A percentile compares a stretch with the other conserved stretches of the same genome.
Evolutionary conservation across 768 basidiomycete species (phyloP).

Genomic region (Kwoniella dendrophila): DNA sequence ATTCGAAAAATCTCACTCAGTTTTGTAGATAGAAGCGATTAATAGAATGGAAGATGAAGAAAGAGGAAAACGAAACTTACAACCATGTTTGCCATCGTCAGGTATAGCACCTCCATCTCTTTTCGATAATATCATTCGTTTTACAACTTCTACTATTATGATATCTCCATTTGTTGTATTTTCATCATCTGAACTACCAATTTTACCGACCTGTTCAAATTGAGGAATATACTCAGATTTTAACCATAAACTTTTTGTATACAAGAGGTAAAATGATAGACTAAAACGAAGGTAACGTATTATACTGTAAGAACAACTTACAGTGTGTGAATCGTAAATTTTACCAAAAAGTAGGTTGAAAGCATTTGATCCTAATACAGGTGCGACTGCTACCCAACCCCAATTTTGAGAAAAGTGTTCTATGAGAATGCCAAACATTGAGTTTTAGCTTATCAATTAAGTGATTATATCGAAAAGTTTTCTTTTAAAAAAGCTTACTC

Average conservation of each 20-base stretch:
- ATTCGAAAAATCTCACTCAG: background rate
- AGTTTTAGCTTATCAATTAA: too few species aligned
- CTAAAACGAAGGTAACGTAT: background rate
- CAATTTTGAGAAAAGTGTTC: conserved; percentile 79
- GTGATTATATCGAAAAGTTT: too few species aligned
- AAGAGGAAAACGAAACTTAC: conserved; percentile 19
- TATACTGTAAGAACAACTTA: conserved; percentile 24
- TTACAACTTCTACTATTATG: background rate
- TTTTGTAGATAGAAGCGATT: background rate
- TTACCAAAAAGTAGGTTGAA: conserved; percentile 82
- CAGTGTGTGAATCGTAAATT: conserved; percentile 74
- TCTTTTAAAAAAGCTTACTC: too few species aligned
- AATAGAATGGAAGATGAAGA: background rate
- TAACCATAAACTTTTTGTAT: background rate
- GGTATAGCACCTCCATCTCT: conserved; percentile 28
- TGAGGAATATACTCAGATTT: background rate
- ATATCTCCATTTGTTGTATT: background rate
- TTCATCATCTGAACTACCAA: conserved; percentile 20
- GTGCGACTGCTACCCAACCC: conserved; percentile 75
- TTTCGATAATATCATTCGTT: conserved; percentile 5
- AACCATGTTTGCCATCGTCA: conserved; percentile 40
- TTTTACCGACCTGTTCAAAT: conserved; percentile 26
- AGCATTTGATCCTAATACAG: conserved; percentile 73
- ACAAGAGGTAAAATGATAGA: background rate
- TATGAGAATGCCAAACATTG: background rate